Conservation (phyloP, 2,329 filamentous ascomycete genomes). For the Xenosphaeropsis pyriputrescens region DNA sequence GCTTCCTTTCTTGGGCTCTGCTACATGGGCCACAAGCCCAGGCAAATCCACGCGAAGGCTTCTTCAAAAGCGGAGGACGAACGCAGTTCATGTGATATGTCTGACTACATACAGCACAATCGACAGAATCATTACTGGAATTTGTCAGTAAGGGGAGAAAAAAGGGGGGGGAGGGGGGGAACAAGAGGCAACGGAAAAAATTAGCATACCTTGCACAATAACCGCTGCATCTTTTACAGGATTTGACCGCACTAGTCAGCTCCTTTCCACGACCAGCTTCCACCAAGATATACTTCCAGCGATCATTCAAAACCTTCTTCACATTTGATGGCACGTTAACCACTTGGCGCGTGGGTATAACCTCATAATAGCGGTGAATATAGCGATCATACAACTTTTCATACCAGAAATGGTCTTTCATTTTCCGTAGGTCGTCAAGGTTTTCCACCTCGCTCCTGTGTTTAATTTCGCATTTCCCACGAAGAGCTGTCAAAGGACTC, state of each 20-base stretch:
- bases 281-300: slow-evolving; percentile 92
- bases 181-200: neutral
- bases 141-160: slow-evolving; percentile 1
- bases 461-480: slow-evolving; percentile 82
- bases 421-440: slow-evolving; percentile 72
- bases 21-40: slow-evolving; percentile 97
- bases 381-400: slow-evolving; percentile 97
- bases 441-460: slow-evolving; percentile 78
- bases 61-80: slow-evolving; percentile 79
- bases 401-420: slow-evolving; percentile 85
- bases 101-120: slow-evolving; percentile 86
- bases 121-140: slow-evolving; percentile 75
- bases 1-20: slow-evolving; percentile 82
- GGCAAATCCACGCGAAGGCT: slow-evolving; percentile 91
- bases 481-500: slow-evolving; percentile 79
- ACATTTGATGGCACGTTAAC: slow-evolving; percentile 94
- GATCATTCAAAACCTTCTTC: slow-evolving; percentile 88
- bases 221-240: slow-evolving; percentile 79
- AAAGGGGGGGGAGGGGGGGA: neutral
- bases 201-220: slow-evolving; percentile 76
- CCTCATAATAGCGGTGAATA: slow-evolving; percentile 95
- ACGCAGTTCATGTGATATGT: slow-evolving; percentile 99
- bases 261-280: slow-evolving; percentile 91
- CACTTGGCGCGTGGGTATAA: slow-evolving; percentile 80
- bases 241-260: slow-evolving; percentile 88